Conservation (phyloP, 106 monocot genomes). For the Dioscorea dumetorum region DNA sequence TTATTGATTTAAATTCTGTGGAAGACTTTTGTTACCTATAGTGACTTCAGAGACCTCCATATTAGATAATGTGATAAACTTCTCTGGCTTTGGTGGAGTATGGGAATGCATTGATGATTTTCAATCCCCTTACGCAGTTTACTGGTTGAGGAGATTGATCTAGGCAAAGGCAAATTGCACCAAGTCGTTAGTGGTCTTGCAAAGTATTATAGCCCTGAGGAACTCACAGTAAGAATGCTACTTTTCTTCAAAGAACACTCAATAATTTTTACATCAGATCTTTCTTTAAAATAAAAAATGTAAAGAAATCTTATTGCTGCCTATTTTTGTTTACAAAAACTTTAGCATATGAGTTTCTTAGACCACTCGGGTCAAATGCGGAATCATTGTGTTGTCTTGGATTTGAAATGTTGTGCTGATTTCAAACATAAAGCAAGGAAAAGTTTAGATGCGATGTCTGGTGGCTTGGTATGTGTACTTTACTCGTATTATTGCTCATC, state of each 20-base stretch:
- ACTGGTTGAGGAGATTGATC: slow-evolving; percentile 90
- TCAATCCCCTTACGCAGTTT: slow-evolving; percentile 45
- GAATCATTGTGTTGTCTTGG: slow-evolving; percentile 80
- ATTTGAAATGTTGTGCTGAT: no score
- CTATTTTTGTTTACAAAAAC: not conserved
- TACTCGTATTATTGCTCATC: not conserved
- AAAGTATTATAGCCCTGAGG: slow-evolving; percentile 78
- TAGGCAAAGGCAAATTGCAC: slow-evolving; percentile 72
- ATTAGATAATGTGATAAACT: no score
- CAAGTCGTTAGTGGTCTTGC: slow-evolving; percentile 99
- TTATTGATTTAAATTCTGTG: no score
- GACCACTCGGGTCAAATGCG: slow-evolving; percentile 13
- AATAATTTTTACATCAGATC: no score
- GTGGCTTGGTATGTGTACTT: slow-evolving; percentile 68
- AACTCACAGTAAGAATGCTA: slow-evolving; percentile 51
- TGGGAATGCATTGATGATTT: not conserved
- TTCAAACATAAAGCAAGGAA: slow-evolving; percentile 97
- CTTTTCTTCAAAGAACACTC: not conserved
- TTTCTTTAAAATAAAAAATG: no score
- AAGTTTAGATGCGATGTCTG: slow-evolving; percentile 79
- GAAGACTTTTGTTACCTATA: no score
- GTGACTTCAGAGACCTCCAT: no score
- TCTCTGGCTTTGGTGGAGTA: no score
- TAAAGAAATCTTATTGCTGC: not conserved
- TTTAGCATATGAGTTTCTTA: not conserved